Evolutionary conservation across 352 stramenopile genomes (phyloP), one percentile per base, ranked within the genome.

Genomic region (Aphanomyces cochlioides): DNA sequence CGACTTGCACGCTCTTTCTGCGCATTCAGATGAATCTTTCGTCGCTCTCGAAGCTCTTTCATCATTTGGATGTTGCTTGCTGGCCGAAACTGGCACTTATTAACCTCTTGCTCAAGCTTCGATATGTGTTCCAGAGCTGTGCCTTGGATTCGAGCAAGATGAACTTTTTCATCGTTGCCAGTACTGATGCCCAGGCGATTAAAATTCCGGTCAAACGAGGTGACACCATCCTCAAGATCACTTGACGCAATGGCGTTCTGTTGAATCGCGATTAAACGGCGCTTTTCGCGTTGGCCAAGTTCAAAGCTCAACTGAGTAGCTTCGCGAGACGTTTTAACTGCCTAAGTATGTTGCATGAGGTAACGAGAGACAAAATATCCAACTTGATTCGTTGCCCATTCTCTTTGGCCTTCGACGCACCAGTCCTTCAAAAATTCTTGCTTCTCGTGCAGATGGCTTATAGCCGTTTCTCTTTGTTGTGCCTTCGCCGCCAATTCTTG

Each of bases 41-140:
- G 78, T n/a, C 82, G 75, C 54, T 83, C 81, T 28, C 82, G 82
- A 0, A 92, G 74, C 40, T 92, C 84, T 71, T 90, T 90, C 84
- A 92, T 90, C 84, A 92, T 92, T 67, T 90, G 82, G 19, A 90
- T 54, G 56, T 92, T 92, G 69, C 85, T 90, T 3, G 84, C 88
- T 10, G 83, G 84, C 0, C 84, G 76, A 58, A 92, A 90, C n/a
- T 83, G 73, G 56, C 88, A 74, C 47, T 79, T 72, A 6, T 83
- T 71, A 1, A 90, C 82, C 4, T 76, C 72, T 61, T 79, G 60
- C 56, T 90, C 78, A 0, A 92, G 72, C 28, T 47, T 69, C 7
- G 72, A 57, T 8, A 88, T 70, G 66, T 90, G 84, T 0, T 66
- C 76, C 4, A 85, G 47, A 0, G 78, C 82, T 15, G 73, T 40